Percentiles rank a stretch among this genome's conserved stretches.
Conservation (phyloP, 768 basidiomycete species). For the Chiua virens region DNA sequence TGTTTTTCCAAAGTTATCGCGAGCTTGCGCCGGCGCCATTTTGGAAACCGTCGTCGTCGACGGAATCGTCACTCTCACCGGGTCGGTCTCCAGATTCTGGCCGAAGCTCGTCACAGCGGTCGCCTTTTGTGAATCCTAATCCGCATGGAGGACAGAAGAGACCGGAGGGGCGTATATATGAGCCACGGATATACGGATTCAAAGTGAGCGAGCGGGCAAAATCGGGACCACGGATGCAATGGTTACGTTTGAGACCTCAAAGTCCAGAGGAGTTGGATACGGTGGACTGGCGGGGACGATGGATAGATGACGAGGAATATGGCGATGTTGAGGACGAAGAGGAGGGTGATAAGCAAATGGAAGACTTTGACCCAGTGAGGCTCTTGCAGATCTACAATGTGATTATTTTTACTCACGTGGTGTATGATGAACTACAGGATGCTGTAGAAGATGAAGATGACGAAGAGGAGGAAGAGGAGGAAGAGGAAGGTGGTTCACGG, state of each 20-base stretch:
- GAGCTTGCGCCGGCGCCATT: conserved; percentile 94
- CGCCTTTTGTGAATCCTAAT: conserved; percentile 83
- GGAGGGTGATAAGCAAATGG: conserved; percentile 71
- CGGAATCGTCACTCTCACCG: conserved; percentile 51
- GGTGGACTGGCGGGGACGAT: conserved; percentile 90
- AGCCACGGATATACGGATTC: conserved; percentile 95
- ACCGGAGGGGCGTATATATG: conserved; percentile 83
- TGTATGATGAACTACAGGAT: conserved; percentile 39
- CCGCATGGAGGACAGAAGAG: conserved; percentile 87
- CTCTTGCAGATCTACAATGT: neutral
- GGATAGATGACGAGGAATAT: conserved; percentile 78
- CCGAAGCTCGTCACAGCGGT: conserved; percentile 46
- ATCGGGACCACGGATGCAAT: conserved; percentile 95
- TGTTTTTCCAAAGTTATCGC: conserved; percentile 97
- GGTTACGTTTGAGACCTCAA: conserved; percentile 88
- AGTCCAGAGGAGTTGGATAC: conserved; percentile 75
- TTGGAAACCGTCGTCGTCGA: conserved; percentile 69
- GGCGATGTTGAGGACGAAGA: conserved; percentile 60
- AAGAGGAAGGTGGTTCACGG: conserved; percentile 26
- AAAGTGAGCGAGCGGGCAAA: conserved; percentile 94
- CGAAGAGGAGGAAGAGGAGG: conserved; percentile 48
- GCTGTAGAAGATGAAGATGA: conserved; percentile 58
- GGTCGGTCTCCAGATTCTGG: conserved; percentile 55
- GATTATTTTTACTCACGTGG: conserved; percentile 8
- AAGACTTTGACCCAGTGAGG: conserved; percentile 81